Conservation (phyloP, 176 grass and related monocot genomes). For the Dendrocalamus sinicus region DNA sequence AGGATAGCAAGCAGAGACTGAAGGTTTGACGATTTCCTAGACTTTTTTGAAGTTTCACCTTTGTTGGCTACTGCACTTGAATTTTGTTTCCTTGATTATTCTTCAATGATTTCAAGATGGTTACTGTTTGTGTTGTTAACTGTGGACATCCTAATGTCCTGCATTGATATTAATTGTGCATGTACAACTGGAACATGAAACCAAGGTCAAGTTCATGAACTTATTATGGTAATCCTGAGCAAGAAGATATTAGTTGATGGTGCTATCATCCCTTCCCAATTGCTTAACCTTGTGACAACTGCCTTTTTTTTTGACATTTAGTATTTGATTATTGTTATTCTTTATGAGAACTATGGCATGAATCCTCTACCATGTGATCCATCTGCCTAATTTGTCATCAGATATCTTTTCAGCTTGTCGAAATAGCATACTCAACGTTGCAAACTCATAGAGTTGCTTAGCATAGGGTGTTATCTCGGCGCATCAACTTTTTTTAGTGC, state of each 20-base stretch:
- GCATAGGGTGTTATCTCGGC: conserved; percentile 3
- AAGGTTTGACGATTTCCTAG: conserved; percentile 52
- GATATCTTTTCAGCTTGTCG: not conserved
- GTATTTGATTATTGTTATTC: not conserved
- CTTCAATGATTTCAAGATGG: conserved; percentile 23
- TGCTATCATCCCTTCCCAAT: not conserved
- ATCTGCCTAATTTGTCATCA: conserved; percentile 20
- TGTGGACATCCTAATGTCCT: conserved; percentile 8
- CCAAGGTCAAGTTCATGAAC: conserved; percentile 1
- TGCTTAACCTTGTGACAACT: not conserved
- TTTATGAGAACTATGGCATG: not conserved
- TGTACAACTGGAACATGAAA: conserved; percentile 11
- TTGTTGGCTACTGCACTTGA: not conserved
- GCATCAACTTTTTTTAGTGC: conserved; percentile 2
- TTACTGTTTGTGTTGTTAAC: not conserved
- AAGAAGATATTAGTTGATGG: not conserved
- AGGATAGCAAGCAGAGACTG: conserved; percentile 86
- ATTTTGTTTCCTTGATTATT: conserved; percentile 26
- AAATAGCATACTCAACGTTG: not conserved
- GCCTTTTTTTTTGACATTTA: not conserved
- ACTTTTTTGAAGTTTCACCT: not conserved
- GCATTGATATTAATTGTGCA: conserved; percentile 20
- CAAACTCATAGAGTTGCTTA: conserved; percentile 11
- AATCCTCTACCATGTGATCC: not conserved
- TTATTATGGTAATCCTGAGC: not conserved